Evolutionary conservation across 805 yeast genomes (phyloP).

Genomic region (Ogataea nakhonphanomensis): DNA sequence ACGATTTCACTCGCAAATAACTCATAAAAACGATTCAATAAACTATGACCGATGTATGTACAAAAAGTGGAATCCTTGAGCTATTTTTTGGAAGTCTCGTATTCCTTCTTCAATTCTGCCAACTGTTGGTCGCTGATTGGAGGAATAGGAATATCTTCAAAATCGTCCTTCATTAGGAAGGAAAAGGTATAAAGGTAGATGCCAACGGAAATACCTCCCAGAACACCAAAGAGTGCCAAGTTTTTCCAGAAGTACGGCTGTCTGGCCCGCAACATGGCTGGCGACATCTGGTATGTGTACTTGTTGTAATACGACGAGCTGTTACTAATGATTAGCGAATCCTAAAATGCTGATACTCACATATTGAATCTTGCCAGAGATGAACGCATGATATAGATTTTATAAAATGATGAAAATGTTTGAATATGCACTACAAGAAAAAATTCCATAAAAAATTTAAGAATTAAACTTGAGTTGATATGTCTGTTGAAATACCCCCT

Average conservation of each 20-base stretch:
- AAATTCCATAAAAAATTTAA: slow-evolving; percentile 2
- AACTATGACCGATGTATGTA: too few relatives aligned
- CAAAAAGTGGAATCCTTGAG: too few relatives aligned
- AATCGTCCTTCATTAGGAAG: slow-evolving; percentile 71
- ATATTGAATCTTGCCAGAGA: slow-evolving; percentile 22
- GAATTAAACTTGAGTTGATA: slow-evolving; percentile 1
- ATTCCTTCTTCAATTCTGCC: slow-evolving; percentile 67
- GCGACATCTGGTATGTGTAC: slow-evolving; percentile 69
- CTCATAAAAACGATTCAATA: too few relatives aligned
- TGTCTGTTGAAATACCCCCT: slow-evolving; percentile 44
- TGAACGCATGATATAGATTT: slow-evolving; percentile 20
- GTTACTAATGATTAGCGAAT: slow-evolving; percentile 19
- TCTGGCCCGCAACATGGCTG: slow-evolving; percentile 89
- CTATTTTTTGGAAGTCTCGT: slow-evolving; percentile 41
- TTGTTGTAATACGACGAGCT: slow-evolving; percentile 39
- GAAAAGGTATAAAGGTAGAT: slow-evolving; percentile 67
- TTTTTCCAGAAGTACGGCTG: slow-evolving; percentile 81
- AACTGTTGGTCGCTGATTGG: slow-evolving; percentile 81
- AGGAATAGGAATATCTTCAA: slow-evolving; percentile 90
- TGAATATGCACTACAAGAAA: slow-evolving; percentile 7
- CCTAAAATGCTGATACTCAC: slow-evolving; percentile 5
- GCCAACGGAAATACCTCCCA: slow-evolving; percentile 64
- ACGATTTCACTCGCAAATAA: background rate
- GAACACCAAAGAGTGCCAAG: slow-evolving; percentile 54
- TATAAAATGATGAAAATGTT: background rate